These are phyloP conservation scores for Gastrolobium bilobum DNA, from an alignment of 306 rosid genomes.

Conservation along the genomic window DNA sequence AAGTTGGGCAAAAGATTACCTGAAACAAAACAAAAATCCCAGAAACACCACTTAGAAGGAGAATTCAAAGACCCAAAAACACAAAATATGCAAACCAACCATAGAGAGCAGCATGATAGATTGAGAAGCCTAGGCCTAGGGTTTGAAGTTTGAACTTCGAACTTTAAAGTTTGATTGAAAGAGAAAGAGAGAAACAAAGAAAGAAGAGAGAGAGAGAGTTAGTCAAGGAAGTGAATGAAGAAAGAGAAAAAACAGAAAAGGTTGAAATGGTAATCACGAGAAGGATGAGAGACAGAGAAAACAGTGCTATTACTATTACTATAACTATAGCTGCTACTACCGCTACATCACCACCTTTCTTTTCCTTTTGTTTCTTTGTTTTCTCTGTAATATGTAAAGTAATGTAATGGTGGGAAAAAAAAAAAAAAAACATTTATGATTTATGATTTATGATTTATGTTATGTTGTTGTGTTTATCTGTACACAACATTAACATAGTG, in stretches of 20 bases:
- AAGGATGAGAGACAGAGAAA: constrained; percentile 52
- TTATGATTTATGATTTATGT: constrained; percentile 29
- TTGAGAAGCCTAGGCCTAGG: constrained; percentile 44
- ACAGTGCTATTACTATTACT: constrained; percentile 5
- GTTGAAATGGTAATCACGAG: constrained; percentile 74
- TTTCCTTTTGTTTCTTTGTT: background rate
- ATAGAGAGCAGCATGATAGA: constrained; percentile 39
- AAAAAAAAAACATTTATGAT: background rate
- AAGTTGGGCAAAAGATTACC: constrained; percentile 41
- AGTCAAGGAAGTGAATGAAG: constrained; percentile 53
- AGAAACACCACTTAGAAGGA: background rate
- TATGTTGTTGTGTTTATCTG: background rate
- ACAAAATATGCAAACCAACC: background rate
- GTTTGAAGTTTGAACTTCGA: constrained; percentile 48
- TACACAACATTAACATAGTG: constrained; percentile 12
- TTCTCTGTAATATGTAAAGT: background rate
- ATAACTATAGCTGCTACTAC: constrained; percentile 3
- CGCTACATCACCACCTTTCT: background rate
- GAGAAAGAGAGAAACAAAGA: background rate
- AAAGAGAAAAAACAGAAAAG: constrained; percentile 52
- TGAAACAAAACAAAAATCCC: constrained; percentile 23
- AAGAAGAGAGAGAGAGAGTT: constrained; percentile 14
- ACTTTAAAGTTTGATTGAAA: background rate
- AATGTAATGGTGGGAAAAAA: constrained; percentile 9
- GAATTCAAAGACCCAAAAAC: constrained; percentile 24